These are phyloP conservation scores for Odontarrhena argentea DNA, from an alignment of 345 rosid genomes.

Conservation along the genomic window DNA sequence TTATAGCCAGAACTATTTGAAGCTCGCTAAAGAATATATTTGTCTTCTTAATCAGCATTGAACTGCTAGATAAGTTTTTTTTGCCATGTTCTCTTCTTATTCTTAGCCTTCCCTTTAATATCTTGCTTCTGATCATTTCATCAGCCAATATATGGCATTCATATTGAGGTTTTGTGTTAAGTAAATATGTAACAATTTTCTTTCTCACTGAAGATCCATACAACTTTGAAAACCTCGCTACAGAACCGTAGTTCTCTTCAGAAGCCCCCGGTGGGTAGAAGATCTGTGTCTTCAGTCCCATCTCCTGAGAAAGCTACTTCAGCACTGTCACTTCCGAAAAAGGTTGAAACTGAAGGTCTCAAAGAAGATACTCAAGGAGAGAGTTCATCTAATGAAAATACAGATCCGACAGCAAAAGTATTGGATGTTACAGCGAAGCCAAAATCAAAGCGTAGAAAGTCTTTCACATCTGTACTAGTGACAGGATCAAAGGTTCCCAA, in stretches of 20 bases:
- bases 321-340: constrained; percentile 36
- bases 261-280: constrained; percentile 35
- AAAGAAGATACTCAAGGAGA: constrained; percentile 45
- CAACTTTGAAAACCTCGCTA: constrained; percentile 35
- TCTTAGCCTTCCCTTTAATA: constrained; percentile 9
- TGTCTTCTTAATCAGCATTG: constrained; percentile 14
- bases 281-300: constrained; percentile 39
- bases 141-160: not conserved
- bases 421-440: constrained; percentile 44
- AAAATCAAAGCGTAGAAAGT: constrained; percentile 78
- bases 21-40: not conserved
- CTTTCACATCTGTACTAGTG: constrained; percentile 82
- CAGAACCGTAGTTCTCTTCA: constrained; percentile 40
- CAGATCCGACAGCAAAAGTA: constrained; percentile 33
- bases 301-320: constrained; percentile 42
- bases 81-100: not conserved
- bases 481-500: constrained; percentile 67
- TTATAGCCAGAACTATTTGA: constrained; percentile 5
- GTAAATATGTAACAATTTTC: constrained; percentile 21
- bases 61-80: constrained; percentile 3
- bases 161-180: constrained; percentile 14
- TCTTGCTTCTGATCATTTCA: constrained; percentile 19
- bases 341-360: constrained; percentile 41
- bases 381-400: constrained; percentile 39
- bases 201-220: constrained; percentile 34